Evolutionary conservation across 495 filamentous ascomycete genomes (phyloP).

Genomic region (Penicillium paxilli): DNA sequence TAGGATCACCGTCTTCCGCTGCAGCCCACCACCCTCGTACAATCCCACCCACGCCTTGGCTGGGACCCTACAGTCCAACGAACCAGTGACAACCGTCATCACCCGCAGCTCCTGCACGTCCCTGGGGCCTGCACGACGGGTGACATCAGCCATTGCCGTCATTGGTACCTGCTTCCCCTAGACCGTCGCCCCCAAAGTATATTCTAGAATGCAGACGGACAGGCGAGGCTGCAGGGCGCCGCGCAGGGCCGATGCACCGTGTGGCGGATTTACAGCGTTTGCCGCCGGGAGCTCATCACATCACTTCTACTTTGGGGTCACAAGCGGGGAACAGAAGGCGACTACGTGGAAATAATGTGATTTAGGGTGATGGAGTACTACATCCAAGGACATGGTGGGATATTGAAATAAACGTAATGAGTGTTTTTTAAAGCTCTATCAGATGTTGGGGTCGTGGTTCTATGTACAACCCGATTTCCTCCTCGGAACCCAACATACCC

Average conservation of each 20-base stretch:
- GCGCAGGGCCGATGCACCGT: not conserved
- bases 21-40: not conserved
- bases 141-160: conserved; percentile 18
- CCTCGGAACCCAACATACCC: conserved; percentile 9
- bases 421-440: conserved; percentile 6
- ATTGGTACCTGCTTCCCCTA: conserved; percentile 1
- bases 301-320: conserved; percentile 2
- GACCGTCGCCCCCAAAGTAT: not conserved
- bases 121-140: conserved; percentile 5
- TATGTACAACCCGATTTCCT: conserved; percentile 16
- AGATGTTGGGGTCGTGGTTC: conserved; percentile 10
- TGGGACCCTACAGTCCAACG: not conserved
- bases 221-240: not conserved
- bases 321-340: not conserved
- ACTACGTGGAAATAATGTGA: conserved; percentile 17
- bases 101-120: conserved; percentile 9
- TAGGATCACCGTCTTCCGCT: not conserved
- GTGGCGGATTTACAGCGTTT: conserved; percentile 1
- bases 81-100: conserved; percentile 10
- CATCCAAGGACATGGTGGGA: not conserved
- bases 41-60: not conserved
- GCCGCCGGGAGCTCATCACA: conserved; percentile 1
- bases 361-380: not conserved
- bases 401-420: not conserved
- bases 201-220: not conserved